Evolutionary conservation across 495 filamentous ascomycete genomes (phyloP), one percentile per base, ranked within the genome.

Genomic region (Amorphotheca resinae): DNA sequence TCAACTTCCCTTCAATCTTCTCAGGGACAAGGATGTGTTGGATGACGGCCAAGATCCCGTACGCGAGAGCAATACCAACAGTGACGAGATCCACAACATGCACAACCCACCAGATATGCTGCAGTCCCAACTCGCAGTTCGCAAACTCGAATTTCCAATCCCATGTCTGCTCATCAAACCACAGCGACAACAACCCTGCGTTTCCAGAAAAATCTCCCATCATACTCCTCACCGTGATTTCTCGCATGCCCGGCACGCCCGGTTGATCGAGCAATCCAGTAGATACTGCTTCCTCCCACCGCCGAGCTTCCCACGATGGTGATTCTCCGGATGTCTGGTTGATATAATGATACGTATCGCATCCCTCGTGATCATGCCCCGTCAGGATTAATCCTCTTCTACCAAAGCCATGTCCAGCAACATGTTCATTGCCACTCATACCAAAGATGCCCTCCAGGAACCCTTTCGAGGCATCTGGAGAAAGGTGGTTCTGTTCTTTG

Each of bases 141-240:
- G 63, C 66, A 54, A 87, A 87, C 44, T 84, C 84, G 39, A 84
- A 84, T 50, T 68, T 68, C 91, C 91, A 98, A 50, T 83, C 78
- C 63, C 70, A 74, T 11, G 51, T 53, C 4, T 68, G 62, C 30
- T 69, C 53, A 60, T 96, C 84, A 55, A 87, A 96, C 93, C 93
- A 98, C 1, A 81, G 66, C 31, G 79, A 87, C 32, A 98, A 57
- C 22, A 98, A 64, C 0, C 85, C 93, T 0, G 86, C 88, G 58
- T 93, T 87, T 3, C 91, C 91, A 15, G 76, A 79, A 54, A 77
- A 96, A 20, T 82, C 82, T 18, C 89, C 91, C 91, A 98, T 98
- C 91, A 98, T 95, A 51, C 86, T 93, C n/a, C 86, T 74, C 4
- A 96, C 81, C 0, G 91, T 98, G 40, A 95, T 75, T 62, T 96